A percentile compares a stretch with the other conserved stretches of the same genome.
Conservation (phyloP, 768 basidiomycete species). For the Suillus luteus region DNA sequence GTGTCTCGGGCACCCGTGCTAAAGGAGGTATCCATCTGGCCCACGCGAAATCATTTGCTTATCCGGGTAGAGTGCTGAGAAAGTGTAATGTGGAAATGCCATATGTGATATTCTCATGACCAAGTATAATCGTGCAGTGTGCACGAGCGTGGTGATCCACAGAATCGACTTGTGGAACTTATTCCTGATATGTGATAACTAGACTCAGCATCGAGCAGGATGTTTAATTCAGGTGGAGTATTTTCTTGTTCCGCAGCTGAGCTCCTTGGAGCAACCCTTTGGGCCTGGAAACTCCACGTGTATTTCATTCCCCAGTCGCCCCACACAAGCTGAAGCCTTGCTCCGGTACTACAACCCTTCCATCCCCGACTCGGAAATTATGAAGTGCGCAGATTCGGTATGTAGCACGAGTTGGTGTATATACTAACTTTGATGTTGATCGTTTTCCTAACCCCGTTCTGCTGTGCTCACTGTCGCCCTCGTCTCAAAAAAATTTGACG, state of each 20-base stretch:
- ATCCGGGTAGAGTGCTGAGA: neutral
- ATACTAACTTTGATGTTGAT: neutral
- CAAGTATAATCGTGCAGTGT: neutral
- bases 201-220: neutral
- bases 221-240: neutral
- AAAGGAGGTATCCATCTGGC: neutral
- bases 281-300: neutral
- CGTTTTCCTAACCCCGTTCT: neutral
- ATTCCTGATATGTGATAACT: neutral
- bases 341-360: neutral
- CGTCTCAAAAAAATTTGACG: neutral
- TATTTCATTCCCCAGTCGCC: constrained; percentile 5
- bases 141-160: constrained; percentile 3
- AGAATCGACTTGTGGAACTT: neutral
- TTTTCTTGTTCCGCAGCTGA: neutral
- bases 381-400: neutral
- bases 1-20: neutral
- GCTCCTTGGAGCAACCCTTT: no score
- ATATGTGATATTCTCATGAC: no score
- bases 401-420: neutral
- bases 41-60: constrained; percentile 1
- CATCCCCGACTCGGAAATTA: neutral
- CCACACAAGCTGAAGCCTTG: neutral
- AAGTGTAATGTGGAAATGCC: neutral
- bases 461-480: neutral